Evolutionary conservation across 176 grass and related monocot genomes (phyloP).

Genomic region (Avena atlantica): DNA sequence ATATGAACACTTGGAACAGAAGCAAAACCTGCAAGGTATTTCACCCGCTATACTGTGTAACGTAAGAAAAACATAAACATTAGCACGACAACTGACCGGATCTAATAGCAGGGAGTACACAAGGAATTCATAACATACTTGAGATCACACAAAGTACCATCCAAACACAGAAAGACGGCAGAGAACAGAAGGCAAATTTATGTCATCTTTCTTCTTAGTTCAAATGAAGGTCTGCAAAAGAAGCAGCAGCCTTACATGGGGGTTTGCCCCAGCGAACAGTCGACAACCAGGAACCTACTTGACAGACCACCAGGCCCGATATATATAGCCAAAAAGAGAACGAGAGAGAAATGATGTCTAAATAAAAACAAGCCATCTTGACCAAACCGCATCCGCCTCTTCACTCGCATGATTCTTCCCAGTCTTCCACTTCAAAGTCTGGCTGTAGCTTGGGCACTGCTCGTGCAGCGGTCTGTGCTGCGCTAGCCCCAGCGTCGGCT

Average conservation of each 20-base stretch:
- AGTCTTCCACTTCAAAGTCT: conserved; percentile 70
- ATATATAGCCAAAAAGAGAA: neutral
- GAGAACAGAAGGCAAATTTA: too few species aligned
- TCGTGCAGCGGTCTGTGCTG: conserved; percentile 22
- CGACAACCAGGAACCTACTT: conserved; percentile 10
- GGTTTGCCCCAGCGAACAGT: neutral
- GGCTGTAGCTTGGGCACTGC: conserved; percentile 46
- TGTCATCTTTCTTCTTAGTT: neutral
- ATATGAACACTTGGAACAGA: too few species aligned
- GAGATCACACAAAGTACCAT: too few species aligned
- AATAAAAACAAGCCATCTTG: conserved; percentile 9
- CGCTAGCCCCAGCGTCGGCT: neutral
- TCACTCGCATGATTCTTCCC: conserved; percentile 94
- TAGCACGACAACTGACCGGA: too few species aligned
- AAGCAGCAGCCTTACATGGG: conserved; percentile 7
- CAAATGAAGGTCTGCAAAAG: conserved; percentile 26
- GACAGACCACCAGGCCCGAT: neutral
- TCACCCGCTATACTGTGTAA: too few species aligned
- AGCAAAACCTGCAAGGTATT: too few species aligned
- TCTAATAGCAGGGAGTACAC: too few species aligned
- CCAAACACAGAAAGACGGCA: too few species aligned
- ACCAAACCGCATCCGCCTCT: neutral
- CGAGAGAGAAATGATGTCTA: neutral
- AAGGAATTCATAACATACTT: too few species aligned
- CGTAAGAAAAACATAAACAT: too few species aligned